Conservation (phyloP, 106 monocot species). For the Allium cepa region DNA sequence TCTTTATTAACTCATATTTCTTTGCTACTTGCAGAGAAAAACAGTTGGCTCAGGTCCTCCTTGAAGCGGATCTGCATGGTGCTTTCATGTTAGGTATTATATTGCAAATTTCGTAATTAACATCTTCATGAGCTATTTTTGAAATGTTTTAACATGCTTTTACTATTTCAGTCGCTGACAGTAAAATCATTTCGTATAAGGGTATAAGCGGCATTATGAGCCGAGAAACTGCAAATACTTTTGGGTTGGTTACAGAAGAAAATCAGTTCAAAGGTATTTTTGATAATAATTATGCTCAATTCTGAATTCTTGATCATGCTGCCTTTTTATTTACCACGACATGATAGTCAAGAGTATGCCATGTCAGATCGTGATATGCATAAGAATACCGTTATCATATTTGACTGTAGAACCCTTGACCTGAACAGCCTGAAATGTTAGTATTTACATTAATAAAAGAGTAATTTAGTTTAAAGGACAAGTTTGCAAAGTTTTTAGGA, state of each 20-base stretch:
- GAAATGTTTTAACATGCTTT: neutral
- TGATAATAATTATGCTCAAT: neutral
- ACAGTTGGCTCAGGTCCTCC: slow-evolving; percentile 45
- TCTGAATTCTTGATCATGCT: too few species aligned
- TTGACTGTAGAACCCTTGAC: too few species aligned
- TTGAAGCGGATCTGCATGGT: slow-evolving; percentile 80
- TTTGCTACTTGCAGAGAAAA: slow-evolving; percentile 52
- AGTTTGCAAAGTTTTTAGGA: too few species aligned
- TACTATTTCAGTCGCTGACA: slow-evolving; percentile 59
- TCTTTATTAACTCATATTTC: neutral
- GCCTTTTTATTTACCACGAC: too few species aligned
- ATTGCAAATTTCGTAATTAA: neutral
- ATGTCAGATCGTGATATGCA: too few species aligned
- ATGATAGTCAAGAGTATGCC: too few species aligned
- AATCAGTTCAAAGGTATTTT: slow-evolving; percentile 58
- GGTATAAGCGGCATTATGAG: slow-evolving; percentile 75
- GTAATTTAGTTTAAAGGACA: too few species aligned
- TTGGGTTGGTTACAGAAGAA: slow-evolving; percentile 66
- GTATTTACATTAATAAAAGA: too few species aligned
- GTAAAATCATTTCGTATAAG: slow-evolving; percentile 42
- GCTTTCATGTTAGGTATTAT: slow-evolving; percentile 65
- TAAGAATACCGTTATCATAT: too few species aligned
- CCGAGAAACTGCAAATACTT: slow-evolving; percentile 81
- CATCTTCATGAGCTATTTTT: neutral
- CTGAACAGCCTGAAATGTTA: too few species aligned